Percentiles rank a stretch among this genome's conserved stretches.
Evolutionary conservation across 441 rosid species (phyloP).

Genomic region (Euphorbia schlechtendalii): DNA sequence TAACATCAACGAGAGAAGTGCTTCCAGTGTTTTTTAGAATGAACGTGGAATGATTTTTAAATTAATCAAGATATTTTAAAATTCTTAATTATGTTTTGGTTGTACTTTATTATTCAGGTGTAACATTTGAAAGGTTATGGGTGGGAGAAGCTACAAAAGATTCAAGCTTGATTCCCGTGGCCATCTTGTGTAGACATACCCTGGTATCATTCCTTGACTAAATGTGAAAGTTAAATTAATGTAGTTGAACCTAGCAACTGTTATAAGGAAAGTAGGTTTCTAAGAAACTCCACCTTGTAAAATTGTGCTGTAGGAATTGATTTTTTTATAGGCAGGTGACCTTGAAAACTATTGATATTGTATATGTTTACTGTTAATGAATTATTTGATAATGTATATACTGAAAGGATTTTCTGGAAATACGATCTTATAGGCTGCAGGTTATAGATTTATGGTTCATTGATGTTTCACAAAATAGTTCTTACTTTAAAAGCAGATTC

Average conservation of each 20-base stretch:
- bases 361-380: background rate
- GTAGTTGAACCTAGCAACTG: background rate
- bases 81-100: conserved; percentile 10
- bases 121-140: too few relatives aligned
- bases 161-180: conserved; percentile 55
- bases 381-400: background rate
- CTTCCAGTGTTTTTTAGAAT: background rate
- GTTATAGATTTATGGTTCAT: too few relatives aligned
- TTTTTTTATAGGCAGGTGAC: background rate
- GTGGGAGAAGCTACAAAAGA: conserved; percentile 5
- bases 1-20: background rate
- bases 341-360: background rate
- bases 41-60: background rate
- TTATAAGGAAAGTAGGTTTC: background rate
- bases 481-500: background rate
- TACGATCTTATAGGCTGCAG: too few relatives aligned
- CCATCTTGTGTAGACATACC: conserved; percentile 44
- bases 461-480: background rate
- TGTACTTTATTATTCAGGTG: conserved; percentile 7
- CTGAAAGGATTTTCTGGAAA: too few relatives aligned
- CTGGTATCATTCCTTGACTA: conserved; percentile 41
- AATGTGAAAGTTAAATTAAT: background rate
- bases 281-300: background rate
- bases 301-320: background rate
- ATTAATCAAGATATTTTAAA: conserved; percentile 5